A percentile compares a stretch with the other conserved stretches of the same genome.
These are phyloP conservation scores for Fusarium udum DNA, from an alignment of 2,329 filamentous ascomycete species.

Conservation along the genomic window DNA sequence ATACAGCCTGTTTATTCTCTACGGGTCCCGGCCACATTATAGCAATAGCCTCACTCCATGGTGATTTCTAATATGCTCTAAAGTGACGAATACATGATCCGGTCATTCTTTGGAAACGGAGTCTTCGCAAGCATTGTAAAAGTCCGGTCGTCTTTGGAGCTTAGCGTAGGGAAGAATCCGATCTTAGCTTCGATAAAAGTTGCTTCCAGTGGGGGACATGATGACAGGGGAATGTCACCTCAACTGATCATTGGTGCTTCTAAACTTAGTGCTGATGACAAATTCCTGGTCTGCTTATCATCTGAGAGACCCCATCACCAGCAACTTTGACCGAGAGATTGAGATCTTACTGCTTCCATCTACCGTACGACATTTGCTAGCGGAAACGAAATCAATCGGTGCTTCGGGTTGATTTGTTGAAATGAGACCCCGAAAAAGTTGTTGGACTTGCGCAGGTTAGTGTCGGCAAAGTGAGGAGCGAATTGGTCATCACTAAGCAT, in stretches of 20 bases:
- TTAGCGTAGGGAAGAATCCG: neutral
- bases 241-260: neutral
- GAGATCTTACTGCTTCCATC: neutral
- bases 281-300: neutral
- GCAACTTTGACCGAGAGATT: slow-evolving; percentile 19
- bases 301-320: neutral
- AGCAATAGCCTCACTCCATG: accelerated
- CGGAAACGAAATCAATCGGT: neutral
- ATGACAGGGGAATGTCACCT: neutral
- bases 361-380: no score
- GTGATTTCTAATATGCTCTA: neutral
- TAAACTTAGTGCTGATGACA: slow-evolving; percentile 1
- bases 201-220: slow-evolving; percentile 18
- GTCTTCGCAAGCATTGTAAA: neutral
- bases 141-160: neutral
- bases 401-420: neutral
- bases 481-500: neutral
- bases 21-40: accelerated
- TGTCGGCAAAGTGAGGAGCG: neutral
- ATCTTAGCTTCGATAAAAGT: slow-evolving; percentile 20
- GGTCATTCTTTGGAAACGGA: neutral
- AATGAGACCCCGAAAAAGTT: slow-evolving; percentile 24
- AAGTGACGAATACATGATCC: neutral
- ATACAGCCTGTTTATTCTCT: accelerated
- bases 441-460: slow-evolving; percentile 37